Evolutionary conservation across 768 basidiomycete species (phyloP), one percentile per base, ranked within the genome.

Genomic region (Xanthoconium purpureum): DNA sequence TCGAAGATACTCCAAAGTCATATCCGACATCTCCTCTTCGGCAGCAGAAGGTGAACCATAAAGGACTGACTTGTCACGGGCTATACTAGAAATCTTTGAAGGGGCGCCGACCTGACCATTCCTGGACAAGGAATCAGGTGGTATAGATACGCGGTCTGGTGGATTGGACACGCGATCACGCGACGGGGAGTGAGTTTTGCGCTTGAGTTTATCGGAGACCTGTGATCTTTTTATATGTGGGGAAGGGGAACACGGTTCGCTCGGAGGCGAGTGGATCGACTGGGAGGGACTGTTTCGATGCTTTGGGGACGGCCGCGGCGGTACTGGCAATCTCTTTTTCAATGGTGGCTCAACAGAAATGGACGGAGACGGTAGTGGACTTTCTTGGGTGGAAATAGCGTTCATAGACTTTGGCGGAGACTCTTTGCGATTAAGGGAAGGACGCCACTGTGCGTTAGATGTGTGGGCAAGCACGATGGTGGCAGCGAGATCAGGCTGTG

Each of bases 1-100:
- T 46, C 55, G 56, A 63, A 73, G 61, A 62, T 64, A 73, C 47
- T 57, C 30, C 50, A 70, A 42, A 20, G 70, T 61, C 71, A 71
- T 70, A 53, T 66, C 62, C 13, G 70, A 58, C 56, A 68, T 66
- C 45, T 58, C 56, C 6, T 62, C 65, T 42, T 71, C 70, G 37
- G 33, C 61, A 28, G 46, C 33, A 36, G 57, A 54, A 50, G 54
- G 33, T 32, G 38, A 18, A 37, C 29, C 33, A 5, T 48, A 28
- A 28, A 14, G 15, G 13, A 44, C 44, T 35, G 46, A 38, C 36
- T 9, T 56, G 20, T 50, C 40, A 40, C 20, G 1, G 14, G 12
- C 32, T 28, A 15, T 28, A 8, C 33, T 47, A 28, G 37, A 14
- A 58, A 43, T 14, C 8, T 42, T 24, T 17, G 49, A 32, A 32